Evolutionary conservation across 371 early-diverging fungal species (phyloP).

Genomic region (Amoeboaphelidium protococcarum): DNA sequence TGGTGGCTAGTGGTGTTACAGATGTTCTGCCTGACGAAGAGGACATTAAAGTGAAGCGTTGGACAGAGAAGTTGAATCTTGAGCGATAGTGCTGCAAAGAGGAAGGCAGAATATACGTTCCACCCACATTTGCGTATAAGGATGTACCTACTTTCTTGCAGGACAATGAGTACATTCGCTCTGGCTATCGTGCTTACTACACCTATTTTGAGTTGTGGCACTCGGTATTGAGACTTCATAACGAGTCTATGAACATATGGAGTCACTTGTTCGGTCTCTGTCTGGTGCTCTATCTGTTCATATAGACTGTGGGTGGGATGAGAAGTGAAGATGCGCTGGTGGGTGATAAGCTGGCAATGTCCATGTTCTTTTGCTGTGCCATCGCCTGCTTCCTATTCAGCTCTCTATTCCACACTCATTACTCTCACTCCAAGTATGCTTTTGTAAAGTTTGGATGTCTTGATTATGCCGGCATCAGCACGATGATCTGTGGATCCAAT

Average conservation of each 20-base stretch:
- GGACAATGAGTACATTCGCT: slow-evolving; percentile 1
- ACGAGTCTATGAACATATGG: slow-evolving; percentile 42
- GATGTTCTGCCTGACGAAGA: background rate
- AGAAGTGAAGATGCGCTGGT: background rate
- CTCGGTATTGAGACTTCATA: slow-evolving; percentile 33
- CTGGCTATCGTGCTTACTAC: slow-evolving; percentile 1
- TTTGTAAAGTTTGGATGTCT: slow-evolving; percentile 27
- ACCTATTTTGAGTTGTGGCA: slow-evolving; percentile 13
- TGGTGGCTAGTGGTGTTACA: background rate
- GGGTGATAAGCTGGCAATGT: slow-evolving; percentile 2
- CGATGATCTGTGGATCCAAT: slow-evolving; percentile 31
- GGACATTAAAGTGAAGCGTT: background rate
- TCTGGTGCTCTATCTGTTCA: slow-evolving; percentile 21
- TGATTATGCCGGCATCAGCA: slow-evolving; percentile 38
- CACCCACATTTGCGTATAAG: background rate
- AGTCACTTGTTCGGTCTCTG: slow-evolving; percentile 33
- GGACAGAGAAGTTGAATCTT: background rate
- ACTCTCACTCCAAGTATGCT: slow-evolving; percentile 24
- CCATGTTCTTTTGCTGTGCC: slow-evolving; percentile 3
- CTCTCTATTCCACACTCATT: slow-evolving; percentile 35
- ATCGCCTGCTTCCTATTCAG: slow-evolving; percentile 22
- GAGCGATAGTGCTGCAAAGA: background rate
- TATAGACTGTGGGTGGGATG: slow-evolving; percentile 21
- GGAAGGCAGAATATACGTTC: background rate
- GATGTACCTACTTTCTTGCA: background rate